These are phyloP conservation scores for Lasiosphaeria miniovina DNA, from an alignment of 495 filamentous ascomycete species.

Conservation along the genomic window DNA sequence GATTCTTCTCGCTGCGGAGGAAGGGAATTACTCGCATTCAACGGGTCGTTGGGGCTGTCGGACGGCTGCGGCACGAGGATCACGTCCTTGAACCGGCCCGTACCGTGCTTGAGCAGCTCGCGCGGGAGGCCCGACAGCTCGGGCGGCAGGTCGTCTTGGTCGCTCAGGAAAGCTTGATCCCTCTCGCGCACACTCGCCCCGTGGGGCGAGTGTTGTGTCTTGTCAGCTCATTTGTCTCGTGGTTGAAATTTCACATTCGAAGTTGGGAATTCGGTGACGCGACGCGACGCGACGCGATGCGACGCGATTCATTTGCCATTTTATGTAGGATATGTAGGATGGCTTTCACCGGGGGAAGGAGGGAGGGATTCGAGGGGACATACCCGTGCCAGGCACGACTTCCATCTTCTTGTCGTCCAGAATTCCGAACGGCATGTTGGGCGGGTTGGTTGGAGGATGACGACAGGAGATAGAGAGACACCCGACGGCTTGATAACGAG, in stretches of 20 bases:
- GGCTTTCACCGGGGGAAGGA: neutral
- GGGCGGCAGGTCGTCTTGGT: constrained; percentile 43
- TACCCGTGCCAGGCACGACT: constrained; percentile 51
- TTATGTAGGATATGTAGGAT: neutral
- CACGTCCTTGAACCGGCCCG: constrained; percentile 43
- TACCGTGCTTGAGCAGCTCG: constrained; percentile 48
- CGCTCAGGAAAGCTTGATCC: constrained; percentile 41
- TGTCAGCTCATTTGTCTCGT: neutral
- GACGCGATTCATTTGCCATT: neutral
- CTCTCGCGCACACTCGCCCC: neutral
- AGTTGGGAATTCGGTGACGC: neutral
- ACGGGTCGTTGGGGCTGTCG: constrained; percentile 53
- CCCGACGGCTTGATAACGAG: neutral
- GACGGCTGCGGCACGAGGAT: constrained; percentile 55
- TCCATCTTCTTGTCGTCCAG: constrained; percentile 39
- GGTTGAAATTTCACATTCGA: neutral
- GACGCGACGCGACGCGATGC: no score
- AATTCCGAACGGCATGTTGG: constrained; percentile 42
- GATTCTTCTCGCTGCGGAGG: neutral
- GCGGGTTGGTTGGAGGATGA: neutral
- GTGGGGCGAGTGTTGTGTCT: constrained; percentile 8
- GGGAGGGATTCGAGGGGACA: constrained; percentile 11
- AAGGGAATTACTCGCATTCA: constrained; percentile 38
- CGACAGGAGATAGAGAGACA: neutral
- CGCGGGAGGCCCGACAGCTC: constrained; percentile 41